A percentile compares a stretch with the other conserved stretches of the same genome.
Conservation (phyloP, 352 stramenopile genomes). For the Phytophthora capsici region DNA sequence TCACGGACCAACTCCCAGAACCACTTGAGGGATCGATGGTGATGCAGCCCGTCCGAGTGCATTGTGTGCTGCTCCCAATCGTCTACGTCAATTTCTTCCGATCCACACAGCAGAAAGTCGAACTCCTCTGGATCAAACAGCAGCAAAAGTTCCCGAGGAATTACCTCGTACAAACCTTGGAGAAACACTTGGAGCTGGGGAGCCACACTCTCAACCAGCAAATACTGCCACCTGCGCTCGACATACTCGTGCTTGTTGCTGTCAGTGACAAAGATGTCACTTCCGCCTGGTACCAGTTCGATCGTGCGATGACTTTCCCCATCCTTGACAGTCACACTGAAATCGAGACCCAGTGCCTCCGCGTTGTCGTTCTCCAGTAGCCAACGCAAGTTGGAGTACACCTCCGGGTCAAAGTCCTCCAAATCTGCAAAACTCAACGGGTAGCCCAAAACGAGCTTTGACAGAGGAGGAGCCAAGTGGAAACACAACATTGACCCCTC, state of each 20-base stretch:
- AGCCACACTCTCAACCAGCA: slow-evolving; percentile 89
- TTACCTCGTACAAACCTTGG: slow-evolving; percentile 94
- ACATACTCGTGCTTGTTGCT: slow-evolving; percentile 93
- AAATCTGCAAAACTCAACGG: slow-evolving; percentile 92
- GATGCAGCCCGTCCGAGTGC: slow-evolving; percentile 34
- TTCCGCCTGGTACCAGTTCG: slow-evolving; percentile 40
- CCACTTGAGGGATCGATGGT: slow-evolving; percentile 31
- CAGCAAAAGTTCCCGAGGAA: slow-evolving; percentile 90
- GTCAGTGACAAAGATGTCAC: slow-evolving; percentile 85
- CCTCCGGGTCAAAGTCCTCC: slow-evolving; percentile 52
- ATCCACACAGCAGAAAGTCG: slow-evolving; percentile 94
- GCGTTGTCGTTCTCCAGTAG: slow-evolving; percentile 51
- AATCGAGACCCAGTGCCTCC: slow-evolving; percentile 49
- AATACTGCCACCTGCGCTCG: slow-evolving; percentile 90
- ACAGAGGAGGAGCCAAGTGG: slow-evolving; percentile 92
- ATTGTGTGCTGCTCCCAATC: slow-evolving; percentile 92
- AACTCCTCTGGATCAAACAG: slow-evolving; percentile 96
- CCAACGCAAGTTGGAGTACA: slow-evolving; percentile 51
- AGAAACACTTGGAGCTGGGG: slow-evolving; percentile 82
- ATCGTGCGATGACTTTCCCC: slow-evolving; percentile 22
- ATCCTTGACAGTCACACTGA: slow-evolving; percentile 40
- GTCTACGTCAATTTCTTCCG: slow-evolving; percentile 93
- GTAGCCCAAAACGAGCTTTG: slow-evolving; percentile 94
- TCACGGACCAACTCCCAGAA: slow-evolving; percentile 80
- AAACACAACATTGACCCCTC: slow-evolving; percentile 91